Base-by-base conservation (phyloP, 1,284 basidiomycete species). In the Puccinia sorghi region DNA sequence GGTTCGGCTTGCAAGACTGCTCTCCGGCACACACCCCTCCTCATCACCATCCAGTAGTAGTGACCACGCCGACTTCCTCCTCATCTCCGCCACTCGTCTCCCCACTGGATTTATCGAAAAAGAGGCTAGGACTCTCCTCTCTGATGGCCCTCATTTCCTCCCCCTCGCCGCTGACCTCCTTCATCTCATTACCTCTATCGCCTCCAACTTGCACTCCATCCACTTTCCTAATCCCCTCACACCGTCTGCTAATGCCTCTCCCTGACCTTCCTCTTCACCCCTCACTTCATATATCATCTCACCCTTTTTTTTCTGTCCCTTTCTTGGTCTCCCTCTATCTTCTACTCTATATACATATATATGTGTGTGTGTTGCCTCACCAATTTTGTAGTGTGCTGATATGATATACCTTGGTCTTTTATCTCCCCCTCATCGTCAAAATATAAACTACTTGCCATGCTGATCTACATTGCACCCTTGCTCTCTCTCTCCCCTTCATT, bases 71-170 rank as follows among this genome's bases (percentile, higher is more conserved):
- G 8, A 22, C 59, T 1, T 1, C 59, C 37, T 39, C 32, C 37
- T 17, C 22, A 2, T 61, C 27, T 17, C 27, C 9, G 57, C 0
- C 27, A 39, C 15, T 2, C 6, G 37, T 5, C 50, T 61, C 1
- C 59, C 59, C 12, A 13, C n/a, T 3, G 37, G 59, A 15, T 20
- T 61, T 17, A 32, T 61, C 59, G 59, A 61, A 17, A 61, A 61
- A n/a, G 59, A 61, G 32, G 20, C 59, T 15, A 32, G 32, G 3
- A n/a, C 20, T 1, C 15, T 61, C 8, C 59, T 61, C 59, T 15
- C 59, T 17, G 20, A 39, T 39, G 59, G 59, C 27, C 59, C 59
- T 15, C 59, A 61, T 39, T 61, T 61, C 57, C 32, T 39, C 15
- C 2, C 59, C 37, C 17, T 61, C 13, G 59, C 59, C 13, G 32